Conservation (phyloP, 495 filamentous ascomycete genomes). For the Echria macrotheca region DNA sequence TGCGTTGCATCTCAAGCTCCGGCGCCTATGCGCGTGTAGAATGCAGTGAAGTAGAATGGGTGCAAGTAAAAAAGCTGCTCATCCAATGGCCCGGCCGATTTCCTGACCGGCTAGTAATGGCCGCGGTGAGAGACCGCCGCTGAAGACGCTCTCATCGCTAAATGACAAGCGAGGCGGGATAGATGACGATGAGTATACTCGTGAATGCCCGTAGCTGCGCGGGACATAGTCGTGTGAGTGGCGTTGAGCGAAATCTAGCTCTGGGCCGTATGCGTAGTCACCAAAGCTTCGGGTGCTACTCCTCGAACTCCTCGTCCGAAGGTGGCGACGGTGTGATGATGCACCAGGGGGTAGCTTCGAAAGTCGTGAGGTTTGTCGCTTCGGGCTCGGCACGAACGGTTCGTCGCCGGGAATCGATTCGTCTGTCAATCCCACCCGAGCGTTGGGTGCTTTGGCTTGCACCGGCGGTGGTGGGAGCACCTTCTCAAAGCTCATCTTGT, state of each 20-base stretch:
- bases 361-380: conserved; percentile 36
- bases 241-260: conserved; percentile 21
- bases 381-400: conserved; percentile 37
- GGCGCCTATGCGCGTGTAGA: too few relatives aligned
- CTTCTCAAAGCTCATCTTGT: conserved; percentile 36
- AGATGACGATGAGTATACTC: conserved; percentile 38
- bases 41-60: too few relatives aligned
- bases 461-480: conserved; percentile 38
- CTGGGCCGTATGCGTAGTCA: conserved; percentile 26
- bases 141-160: conserved; percentile 30
- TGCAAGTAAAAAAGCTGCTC: too few relatives aligned
- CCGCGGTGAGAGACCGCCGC: conserved; percentile 34
- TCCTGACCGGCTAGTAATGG: conserved; percentile 32
- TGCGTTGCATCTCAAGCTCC: too few relatives aligned
- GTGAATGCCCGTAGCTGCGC: conserved; percentile 19
- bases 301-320: conserved; percentile 33
- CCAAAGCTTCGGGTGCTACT: conserved; percentile 38
- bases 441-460: conserved; percentile 43
- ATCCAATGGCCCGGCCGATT: conserved; percentile 43
- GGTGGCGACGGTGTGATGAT: conserved; percentile 27
- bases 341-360: conserved; percentile 35
- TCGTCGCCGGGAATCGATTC: conserved; percentile 44
- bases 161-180: conserved; percentile 36
- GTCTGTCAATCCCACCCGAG: conserved; percentile 43
- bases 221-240: conserved; percentile 22